These are phyloP conservation scores for Tetrahymena borealis DNA, from an alignment of 73 alveolate species.

Conservation along the genomic window DNA sequence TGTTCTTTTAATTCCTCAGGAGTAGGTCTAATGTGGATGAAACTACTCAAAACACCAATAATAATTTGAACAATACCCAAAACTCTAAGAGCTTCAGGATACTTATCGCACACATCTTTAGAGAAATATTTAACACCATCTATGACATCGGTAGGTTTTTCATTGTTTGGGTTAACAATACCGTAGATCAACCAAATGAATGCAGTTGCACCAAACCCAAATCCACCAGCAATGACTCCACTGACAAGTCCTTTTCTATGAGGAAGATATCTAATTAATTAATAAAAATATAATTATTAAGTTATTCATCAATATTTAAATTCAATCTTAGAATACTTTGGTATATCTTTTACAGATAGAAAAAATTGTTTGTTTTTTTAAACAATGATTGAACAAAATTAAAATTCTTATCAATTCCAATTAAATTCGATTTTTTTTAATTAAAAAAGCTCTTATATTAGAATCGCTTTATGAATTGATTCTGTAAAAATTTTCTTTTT, in stretches of 20 bases:
- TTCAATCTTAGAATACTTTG: neutral
- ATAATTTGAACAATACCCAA: neutral
- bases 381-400: too few species aligned
- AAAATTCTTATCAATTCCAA: too few species aligned
- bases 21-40: neutral
- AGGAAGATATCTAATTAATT: constrained; percentile 22
- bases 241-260: constrained; percentile 40
- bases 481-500: too few species aligned
- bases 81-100: neutral
- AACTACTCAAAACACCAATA: neutral
- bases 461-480: too few species aligned
- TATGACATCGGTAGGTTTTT: neutral
- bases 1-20: neutral
- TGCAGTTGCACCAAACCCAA: constrained; percentile 52
- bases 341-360: neutral
- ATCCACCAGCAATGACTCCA: constrained; percentile 47
- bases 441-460: too few species aligned
- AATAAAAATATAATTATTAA: neutral
- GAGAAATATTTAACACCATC: neutral
- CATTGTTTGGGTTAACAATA: neutral
- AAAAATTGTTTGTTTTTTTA: too few species aligned
- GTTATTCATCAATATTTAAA: neutral
- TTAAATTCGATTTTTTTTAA: too few species aligned
- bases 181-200: neutral
- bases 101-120: neutral